phyloP scores from a whole-genome alignment of 805 yeast genomes.

The Saccharomycopsis fibuligera region DNA sequence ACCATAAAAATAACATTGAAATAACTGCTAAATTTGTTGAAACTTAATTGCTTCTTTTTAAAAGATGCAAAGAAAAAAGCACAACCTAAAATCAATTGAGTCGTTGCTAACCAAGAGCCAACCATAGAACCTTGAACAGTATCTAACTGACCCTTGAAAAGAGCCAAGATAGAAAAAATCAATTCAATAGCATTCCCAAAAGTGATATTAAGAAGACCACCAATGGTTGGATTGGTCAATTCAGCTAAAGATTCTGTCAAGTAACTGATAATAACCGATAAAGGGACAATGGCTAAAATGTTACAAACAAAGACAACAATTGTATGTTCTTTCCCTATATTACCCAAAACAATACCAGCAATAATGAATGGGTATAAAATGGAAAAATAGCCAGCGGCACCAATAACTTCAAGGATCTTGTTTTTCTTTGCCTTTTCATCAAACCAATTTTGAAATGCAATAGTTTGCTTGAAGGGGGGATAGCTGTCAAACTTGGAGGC shows the following conservation, averaged over 20 bases:
- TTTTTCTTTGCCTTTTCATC: neutral
- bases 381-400: slow-evolving; percentile 15
- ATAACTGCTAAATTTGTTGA: slow-evolving; percentile 11
- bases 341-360: slow-evolving; percentile 19
- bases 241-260: slow-evolving; percentile 18
- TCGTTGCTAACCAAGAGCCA: slow-evolving; percentile 18
- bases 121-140: slow-evolving; percentile 21
- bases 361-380: slow-evolving; percentile 18
- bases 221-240: slow-evolving; percentile 19
- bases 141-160: slow-evolving; percentile 11
- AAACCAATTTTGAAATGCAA: slow-evolving; percentile 7
- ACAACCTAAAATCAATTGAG: slow-evolving; percentile 19
- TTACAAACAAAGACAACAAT: slow-evolving; percentile 15
- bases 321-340: neutral
- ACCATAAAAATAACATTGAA: slow-evolving; percentile 18
- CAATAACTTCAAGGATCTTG: slow-evolving; percentile 12
- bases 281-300: slow-evolving; percentile 20
- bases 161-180: slow-evolving; percentile 17
- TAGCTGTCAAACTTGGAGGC: neutral
- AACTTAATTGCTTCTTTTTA: slow-evolving; percentile 15
- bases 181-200: slow-evolving; percentile 22
- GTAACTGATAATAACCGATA: slow-evolving; percentile 17
- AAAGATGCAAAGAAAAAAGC: slow-evolving; percentile 18
- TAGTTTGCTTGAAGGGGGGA: slow-evolving; percentile 3
- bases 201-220: slow-evolving; percentile 19